phyloP scores from a whole-genome alignment of 441 rosid species.

The Croton laevigatus region DNA sequence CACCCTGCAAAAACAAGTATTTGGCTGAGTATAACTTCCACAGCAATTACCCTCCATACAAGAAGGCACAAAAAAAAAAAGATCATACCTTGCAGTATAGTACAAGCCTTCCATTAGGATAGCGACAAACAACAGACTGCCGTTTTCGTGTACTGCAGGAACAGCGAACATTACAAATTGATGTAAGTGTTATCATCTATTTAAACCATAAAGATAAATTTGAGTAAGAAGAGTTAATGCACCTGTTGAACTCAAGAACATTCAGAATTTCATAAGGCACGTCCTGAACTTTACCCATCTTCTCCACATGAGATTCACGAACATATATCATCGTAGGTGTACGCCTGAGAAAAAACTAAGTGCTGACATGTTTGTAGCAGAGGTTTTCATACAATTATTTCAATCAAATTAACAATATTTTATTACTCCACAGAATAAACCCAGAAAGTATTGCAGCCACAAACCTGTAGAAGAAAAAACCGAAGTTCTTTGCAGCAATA shows the following conservation, averaged over 20 bases:
- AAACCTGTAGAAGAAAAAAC: conserved; percentile 96
- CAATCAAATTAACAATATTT: conserved; percentile 3
- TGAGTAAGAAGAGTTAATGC: conserved; percentile 19
- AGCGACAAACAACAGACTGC: conserved; percentile 96
- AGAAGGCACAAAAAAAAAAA: conserved; percentile 22
- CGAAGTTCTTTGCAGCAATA: conserved; percentile 96
- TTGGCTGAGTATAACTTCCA: conserved; percentile 33
- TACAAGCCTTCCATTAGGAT: conserved; percentile 88
- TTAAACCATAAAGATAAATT: conserved; percentile 20
- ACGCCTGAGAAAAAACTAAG: conserved; percentile 53
- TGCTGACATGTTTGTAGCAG: conserved; percentile 16
- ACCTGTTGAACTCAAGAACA: conserved; percentile 99
- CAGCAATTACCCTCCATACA: conserved; percentile 14
- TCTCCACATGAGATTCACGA: conserved; percentile 94
- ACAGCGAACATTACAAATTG: conserved; percentile 21
- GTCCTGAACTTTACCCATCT: conserved; percentile 83
- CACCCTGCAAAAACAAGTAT: conserved; percentile 61
- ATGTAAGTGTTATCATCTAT: conserved; percentile 29
- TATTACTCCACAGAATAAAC: neutral
- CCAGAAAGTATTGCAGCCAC: conserved; percentile 5
- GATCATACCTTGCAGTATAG: conserved; percentile 85
- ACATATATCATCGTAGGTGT: conserved; percentile 94
- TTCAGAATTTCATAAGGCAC: conserved; percentile 89
- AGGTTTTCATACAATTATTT: conserved; percentile 6
- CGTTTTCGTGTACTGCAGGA: conserved; percentile 93